Base-by-base conservation (phyloP, 176 grass and related monocot genomes). In the Phoenix dactylifera region DNA sequence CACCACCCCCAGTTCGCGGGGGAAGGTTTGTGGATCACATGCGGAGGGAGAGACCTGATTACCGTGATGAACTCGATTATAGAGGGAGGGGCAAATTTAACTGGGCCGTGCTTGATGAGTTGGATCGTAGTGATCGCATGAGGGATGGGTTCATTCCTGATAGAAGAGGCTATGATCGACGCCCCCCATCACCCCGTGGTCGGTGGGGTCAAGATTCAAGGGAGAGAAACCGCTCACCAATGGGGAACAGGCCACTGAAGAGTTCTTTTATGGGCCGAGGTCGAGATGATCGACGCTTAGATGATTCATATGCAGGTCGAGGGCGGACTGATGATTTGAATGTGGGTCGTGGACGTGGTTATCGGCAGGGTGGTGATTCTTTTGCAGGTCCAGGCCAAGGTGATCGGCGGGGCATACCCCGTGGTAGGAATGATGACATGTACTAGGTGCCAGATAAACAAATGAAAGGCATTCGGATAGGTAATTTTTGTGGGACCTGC, bases 161-260 rank as follows among this genome's bases (percentile, higher is more conserved):
- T n/a, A 77, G 72, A 58, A 76, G 71, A 69, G 30, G 69, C 51
- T 63, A 63, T 26, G 66, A 52, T 54, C 57, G 57, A 39, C 78
- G 51, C 35, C 81, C 91, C 20, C 51, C 53, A 29, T 92, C 87
- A 69, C 84, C 87, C 57, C 22, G 16, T n/a, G 77, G 54, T 63
- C 75, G 71, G 32, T 88, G 84, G 84, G 25, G 44, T 9, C 64
- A 51, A 16, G 60, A 78, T 70, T 39, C 72, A 70, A 65, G 63
- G 53, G 79, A 89, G 18, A 88, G 87, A 77, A 98, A 84, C 59
- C 75, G 79, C 51, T 86, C 87, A 16, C 87, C 84, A 24, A 23
- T 58, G 54, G 74, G 60, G 18, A 76, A 81, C 22, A 81, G 90
- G 14, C 59, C 64, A 26, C 25, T 71, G 49, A 97, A 87, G 76